Base-by-base conservation (phyloP, 129 eudicot species). In the Pulicaria dysenterica region DNA sequence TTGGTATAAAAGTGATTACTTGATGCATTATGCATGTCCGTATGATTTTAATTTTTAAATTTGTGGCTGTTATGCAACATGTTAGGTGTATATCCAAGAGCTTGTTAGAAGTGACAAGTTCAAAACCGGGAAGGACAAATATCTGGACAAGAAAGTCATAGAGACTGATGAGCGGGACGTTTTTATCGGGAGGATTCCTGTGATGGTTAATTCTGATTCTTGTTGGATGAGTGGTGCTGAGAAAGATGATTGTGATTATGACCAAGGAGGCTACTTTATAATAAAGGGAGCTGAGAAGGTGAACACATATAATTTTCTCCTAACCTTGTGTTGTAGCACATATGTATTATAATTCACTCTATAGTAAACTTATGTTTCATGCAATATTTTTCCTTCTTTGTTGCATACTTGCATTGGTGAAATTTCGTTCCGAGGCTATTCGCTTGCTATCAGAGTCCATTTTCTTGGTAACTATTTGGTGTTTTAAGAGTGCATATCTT, bases 251-350 rank as follows among this genome's bases (percentile, higher is more conserved):
- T 93, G 98, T 50, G 95, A 93, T 54, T 93, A 85, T 77, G 98
- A 93, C 58, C 87, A 89, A 61, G 96, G 98, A 24, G 98, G 98
- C 73, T 90, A 93, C 72, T 93, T 93, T 59, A 75, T 93, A 11
- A 74, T 93, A 75, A 90, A 93, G 84, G 98, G 98, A 58, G 96
- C 98, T 65, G 96, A 93, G 84, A 93, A 93, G 96, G 95, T 88
- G 66, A 76, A 56, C 14, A 1, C 48, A 56, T 51, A 15, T 48
- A 11, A 44, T 44, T 69, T 49, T 50, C 59, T 69, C 19, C 48
- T 19, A 65, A 40, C 53, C 40, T 65, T 10, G 8, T 65, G 55
- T 65, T 44, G 16, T 65, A 65, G 71, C 53, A 44, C 37, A 51
- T 19, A 13, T 41, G 11, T 51, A 51, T 12, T n/a, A n/a, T 74